A percentile compares a stretch with the other conserved stretches of the same genome.
These are phyloP conservation scores for Talaromyces proteolyticus DNA, from an alignment of 495 filamentous ascomycete genomes.

Conservation along the genomic window DNA sequence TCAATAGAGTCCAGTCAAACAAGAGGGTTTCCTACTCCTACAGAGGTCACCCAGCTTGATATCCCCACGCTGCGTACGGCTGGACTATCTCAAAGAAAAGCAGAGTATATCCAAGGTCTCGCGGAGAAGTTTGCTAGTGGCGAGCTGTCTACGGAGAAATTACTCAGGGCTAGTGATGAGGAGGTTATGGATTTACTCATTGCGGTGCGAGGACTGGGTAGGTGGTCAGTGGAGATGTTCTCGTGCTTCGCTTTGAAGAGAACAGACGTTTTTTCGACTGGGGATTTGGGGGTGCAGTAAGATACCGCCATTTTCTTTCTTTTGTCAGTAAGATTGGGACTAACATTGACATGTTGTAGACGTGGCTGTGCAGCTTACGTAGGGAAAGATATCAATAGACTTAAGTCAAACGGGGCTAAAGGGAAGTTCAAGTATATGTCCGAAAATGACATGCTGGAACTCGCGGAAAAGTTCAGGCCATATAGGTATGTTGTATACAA, in stretches of 20 bases:
- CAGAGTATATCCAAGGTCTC: slow-evolving; percentile 85
- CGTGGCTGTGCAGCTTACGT: slow-evolving; percentile 86
- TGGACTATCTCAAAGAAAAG: slow-evolving; percentile 86
- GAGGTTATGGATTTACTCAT: slow-evolving; percentile 75
- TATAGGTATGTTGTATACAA: slow-evolving; percentile 57
- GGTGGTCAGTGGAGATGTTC: slow-evolving; percentile 98
- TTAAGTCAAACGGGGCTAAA: slow-evolving; percentile 73
- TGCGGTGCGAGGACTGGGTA: slow-evolving; percentile 81
- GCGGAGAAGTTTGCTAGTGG: slow-evolving; percentile 73
- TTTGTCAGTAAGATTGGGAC: not conserved
- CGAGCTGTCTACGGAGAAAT: slow-evolving; percentile 67
- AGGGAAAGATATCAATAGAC: slow-evolving; percentile 73
- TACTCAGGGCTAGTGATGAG: slow-evolving; percentile 74
- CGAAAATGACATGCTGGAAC: slow-evolving; percentile 85
- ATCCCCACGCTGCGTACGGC: slow-evolving; percentile 69
- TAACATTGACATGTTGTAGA: slow-evolving; percentile 20
- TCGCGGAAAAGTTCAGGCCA: slow-evolving; percentile 73
- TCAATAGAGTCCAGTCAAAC: slow-evolving; percentile 11
- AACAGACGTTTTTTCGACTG: slow-evolving; percentile 87
- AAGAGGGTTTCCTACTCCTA: slow-evolving; percentile 67
- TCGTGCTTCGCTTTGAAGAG: slow-evolving; percentile 86
- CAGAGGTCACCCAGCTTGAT: slow-evolving; percentile 54
- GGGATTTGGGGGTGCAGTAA: slow-evolving; percentile 89
- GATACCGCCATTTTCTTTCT: slow-evolving; percentile 10
- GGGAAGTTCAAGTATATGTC: slow-evolving; percentile 98